Base-by-base conservation (phyloP, 1,284 basidiomycete genomes). In the Thelephora terrestris region DNA sequence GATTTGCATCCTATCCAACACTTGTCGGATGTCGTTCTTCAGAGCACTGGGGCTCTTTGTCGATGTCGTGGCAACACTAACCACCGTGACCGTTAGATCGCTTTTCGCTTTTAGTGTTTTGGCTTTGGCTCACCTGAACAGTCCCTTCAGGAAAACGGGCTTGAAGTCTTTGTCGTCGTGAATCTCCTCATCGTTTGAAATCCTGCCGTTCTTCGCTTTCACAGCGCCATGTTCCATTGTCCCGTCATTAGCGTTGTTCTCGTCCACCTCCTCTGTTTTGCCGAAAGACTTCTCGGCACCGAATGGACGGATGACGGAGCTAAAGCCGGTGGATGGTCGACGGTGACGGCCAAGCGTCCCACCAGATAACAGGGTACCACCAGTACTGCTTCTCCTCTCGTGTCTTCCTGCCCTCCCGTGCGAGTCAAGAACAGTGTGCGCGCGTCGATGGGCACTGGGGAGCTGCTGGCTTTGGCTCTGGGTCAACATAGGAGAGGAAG, bases 1-100 rank as follows among this genome's bases (percentile, higher is more conserved):
- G 44, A 99, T 86, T 52, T 94, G 91, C 77, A 98, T 91, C 43
- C 92, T 79, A 57, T 95, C 90, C 38, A 99, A 74, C 1, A 97
- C 92, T 16, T 81, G 79, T 40, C 81, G 76, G 53, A 99, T 84
- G 64, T 97, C 93, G 34, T 75, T 70, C 59, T 91, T 87, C 65
- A 98, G 83, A 12, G 80, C 75, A 5, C 76, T 69, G 2, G 92
- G 87, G 7, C 87, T 67, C 61, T 96, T 97, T 7, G 92, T 94
- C 32, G 91, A 90, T 0, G 95, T 99, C 9, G 95, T 99, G 27
- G 91, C 87, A 36, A 98, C 95, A 56, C 87, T 91, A 36, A 47
- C 25, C 32, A 23, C 17, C 18, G 45, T 18, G 35, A 55, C 36
- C 48, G 32, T 47, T 35, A 18, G 51, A 48, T 42, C 40, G 21